Percentiles rank a stretch among this genome's conserved stretches.
These are phyloP conservation scores for Maudiozyma turicensis DNA, from an alignment of 805 yeast species.

Conservation along the genomic window DNA sequence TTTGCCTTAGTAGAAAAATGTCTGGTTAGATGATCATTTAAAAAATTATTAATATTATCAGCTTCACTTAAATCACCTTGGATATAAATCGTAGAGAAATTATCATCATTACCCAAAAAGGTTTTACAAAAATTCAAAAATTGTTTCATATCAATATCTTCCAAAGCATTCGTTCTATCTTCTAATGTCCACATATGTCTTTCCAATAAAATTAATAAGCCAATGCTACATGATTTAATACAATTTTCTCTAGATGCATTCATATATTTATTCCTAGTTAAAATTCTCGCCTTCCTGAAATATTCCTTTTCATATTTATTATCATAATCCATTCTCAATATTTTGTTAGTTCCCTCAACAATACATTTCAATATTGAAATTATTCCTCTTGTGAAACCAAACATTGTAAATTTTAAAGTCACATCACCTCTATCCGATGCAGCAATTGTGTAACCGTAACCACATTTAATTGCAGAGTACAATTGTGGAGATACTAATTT, in stretches of 20 bases:
- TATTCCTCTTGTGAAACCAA: conserved; percentile 38
- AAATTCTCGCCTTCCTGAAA: conserved; percentile 39
- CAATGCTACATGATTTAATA: conserved; percentile 39
- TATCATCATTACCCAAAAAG: conserved; percentile 17
- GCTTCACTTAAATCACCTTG: conserved; percentile 39
- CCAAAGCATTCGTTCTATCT: conserved; percentile 47
- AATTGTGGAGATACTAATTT: conserved; percentile 32
- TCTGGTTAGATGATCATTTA: conserved; percentile 20
- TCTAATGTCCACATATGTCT: conserved; percentile 45
- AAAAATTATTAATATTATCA: conserved; percentile 18
- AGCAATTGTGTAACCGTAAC: conserved; percentile 46
- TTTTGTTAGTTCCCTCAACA: neutral
- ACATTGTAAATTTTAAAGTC: conserved; percentile 41
- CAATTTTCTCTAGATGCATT: conserved; percentile 37
- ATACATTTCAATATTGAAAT: neutral
- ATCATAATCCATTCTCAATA: neutral
- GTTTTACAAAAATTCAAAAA: conserved; percentile 26
- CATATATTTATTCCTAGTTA: conserved; percentile 39
- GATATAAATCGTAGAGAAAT: conserved; percentile 34
- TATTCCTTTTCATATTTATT: conserved; percentile 21
- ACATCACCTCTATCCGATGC: conserved; percentile 48
- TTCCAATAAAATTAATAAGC: conserved; percentile 45
- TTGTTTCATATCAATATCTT: conserved; percentile 34
- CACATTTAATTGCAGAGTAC: conserved; percentile 46
- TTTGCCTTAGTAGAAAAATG: conserved; percentile 13